Percentiles rank a stretch among this genome's conserved stretches.
These are phyloP conservation scores for Penicillium fuscoglaucum DNA, from an alignment of 2,329 filamentous ascomycete genomes.

Conservation along the genomic window DNA sequence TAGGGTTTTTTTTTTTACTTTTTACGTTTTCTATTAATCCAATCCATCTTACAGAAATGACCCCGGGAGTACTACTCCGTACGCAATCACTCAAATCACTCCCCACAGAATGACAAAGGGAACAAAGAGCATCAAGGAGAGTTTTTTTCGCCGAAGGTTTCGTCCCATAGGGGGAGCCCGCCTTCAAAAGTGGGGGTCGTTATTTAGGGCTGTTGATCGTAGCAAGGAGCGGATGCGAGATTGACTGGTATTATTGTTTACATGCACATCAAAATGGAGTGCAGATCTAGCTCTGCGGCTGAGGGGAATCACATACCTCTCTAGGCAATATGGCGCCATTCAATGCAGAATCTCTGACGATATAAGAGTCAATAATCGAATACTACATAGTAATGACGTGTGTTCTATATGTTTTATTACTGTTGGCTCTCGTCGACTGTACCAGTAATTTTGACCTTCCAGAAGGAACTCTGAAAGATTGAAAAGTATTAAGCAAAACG, in stretches of 20 bases:
- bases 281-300: background rate
- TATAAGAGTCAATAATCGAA: background rate
- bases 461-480: slow-evolving; percentile 3
- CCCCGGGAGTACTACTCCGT: background rate
- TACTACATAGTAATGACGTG: background rate
- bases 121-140: background rate
- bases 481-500: background rate
- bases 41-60: background rate
- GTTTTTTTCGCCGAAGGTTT: slow-evolving; percentile 5
- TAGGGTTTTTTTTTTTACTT: no score
- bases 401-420: background rate
- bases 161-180: slow-evolving; percentile 11
- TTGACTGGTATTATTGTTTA: slow-evolving; percentile 23
- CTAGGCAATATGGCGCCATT: background rate
- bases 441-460: slow-evolving; percentile 8
- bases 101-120: slow-evolving; percentile 16
- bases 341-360: background rate
- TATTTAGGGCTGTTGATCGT: slow-evolving; percentile 28
- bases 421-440: background rate
- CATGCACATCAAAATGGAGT: slow-evolving; percentile 19
- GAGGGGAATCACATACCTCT: background rate
- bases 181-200: slow-evolving; percentile 20
- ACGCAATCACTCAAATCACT: slow-evolving; percentile 9
- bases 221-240: slow-evolving; percentile 28
- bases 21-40: background rate